phyloP scores from a whole-genome alignment of 2,329 filamentous ascomycete genomes.

The Claviceps digitariae region DNA sequence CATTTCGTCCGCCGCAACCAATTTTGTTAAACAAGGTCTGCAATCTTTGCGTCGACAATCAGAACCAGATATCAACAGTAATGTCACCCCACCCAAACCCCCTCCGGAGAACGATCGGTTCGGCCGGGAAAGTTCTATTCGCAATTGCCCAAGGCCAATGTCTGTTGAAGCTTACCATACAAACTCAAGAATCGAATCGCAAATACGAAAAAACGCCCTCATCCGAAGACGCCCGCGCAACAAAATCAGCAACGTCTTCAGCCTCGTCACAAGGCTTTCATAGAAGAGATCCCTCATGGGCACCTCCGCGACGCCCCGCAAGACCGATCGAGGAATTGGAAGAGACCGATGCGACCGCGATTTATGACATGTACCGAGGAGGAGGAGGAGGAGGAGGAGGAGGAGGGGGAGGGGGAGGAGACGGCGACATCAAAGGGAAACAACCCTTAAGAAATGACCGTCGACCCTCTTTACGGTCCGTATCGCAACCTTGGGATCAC shows the following conservation, averaged over 20 bases:
- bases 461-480: slow-evolving; percentile 16
- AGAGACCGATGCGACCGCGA: slow-evolving; percentile 53
- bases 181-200: slow-evolving; percentile 36
- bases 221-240: slow-evolving; percentile 22
- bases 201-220: slow-evolving; percentile 43
- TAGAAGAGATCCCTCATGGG: slow-evolving; percentile 21
- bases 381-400: slow-evolving; percentile 29
- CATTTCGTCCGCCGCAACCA: slow-evolving; percentile 83
- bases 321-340: slow-evolving; percentile 35
- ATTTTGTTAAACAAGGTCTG: slow-evolving; percentile 78
- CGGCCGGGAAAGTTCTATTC: slow-evolving; percentile 48
- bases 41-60: slow-evolving; percentile 72
- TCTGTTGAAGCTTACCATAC: slow-evolving; percentile 52
- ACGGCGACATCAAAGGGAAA: slow-evolving; percentile 14
- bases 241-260: slow-evolving; percentile 30
- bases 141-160: slow-evolving; percentile 46
- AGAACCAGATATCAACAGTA: slow-evolving; percentile 64
- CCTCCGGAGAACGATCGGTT: slow-evolving; percentile 76
- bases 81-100: slow-evolving; percentile 94
- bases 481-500: slow-evolving; percentile 46
- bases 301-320: slow-evolving; percentile 14
- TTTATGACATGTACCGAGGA: slow-evolving; percentile 50
- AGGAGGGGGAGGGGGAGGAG: slow-evolving; percentile 28
- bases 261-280: slow-evolving; percentile 31
- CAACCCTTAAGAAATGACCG: slow-evolving; percentile 22